Evolutionary conservation across 306 rosid species (phyloP), one percentile per base, ranked within the genome.

Genomic region (Fragaria ananassa): DNA sequence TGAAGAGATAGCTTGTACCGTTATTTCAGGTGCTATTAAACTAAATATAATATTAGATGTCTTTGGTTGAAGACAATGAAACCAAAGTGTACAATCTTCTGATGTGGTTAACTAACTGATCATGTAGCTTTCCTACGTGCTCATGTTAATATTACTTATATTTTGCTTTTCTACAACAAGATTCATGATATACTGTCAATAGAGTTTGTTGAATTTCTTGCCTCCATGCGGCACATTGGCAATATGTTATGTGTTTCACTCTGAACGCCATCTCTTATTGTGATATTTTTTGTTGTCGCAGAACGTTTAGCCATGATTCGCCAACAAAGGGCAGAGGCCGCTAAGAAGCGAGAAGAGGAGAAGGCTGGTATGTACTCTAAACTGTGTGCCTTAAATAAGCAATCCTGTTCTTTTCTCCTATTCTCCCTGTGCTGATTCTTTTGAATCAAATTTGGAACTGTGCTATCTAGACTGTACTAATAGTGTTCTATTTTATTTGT

Each of bases 251-350:
- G 25, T 47, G 31, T 2, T 53, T 47, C 60, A 31, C 41, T 57
- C 61, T 50, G 60, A 50, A 71, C 3, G 7, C 23, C 68, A 31
- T 49, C 45, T 42, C 77, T 27, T 0, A 17, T 74, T 45, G 34
- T 25, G 5, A 10, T 74, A 18, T 44, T 44, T n/a, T 74, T 76
- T 54, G 75, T 64, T 75, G 34, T n/a, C 69, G 81, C 89, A 94
- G 97, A 91, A 77, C 96, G 97, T 57, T 90, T 94, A 81, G 84
- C 94, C 83, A 86, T 91, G 71, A 89, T 91, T 69, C 89, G 98
- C 34, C 91, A 91, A 81, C 93, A 94, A 84, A 89, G 97, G 87
- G 95, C 88, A 57, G 98, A 94, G 64, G 98, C 98, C 29, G 96
- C 98, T 70, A 91, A 84, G 73, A 94, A 91, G 87, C 82, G 97